These are phyloP conservation scores for Hyaloscypha hepaticicola DNA, from an alignment of 495 filamentous ascomycete species.

Conservation along the genomic window DNA sequence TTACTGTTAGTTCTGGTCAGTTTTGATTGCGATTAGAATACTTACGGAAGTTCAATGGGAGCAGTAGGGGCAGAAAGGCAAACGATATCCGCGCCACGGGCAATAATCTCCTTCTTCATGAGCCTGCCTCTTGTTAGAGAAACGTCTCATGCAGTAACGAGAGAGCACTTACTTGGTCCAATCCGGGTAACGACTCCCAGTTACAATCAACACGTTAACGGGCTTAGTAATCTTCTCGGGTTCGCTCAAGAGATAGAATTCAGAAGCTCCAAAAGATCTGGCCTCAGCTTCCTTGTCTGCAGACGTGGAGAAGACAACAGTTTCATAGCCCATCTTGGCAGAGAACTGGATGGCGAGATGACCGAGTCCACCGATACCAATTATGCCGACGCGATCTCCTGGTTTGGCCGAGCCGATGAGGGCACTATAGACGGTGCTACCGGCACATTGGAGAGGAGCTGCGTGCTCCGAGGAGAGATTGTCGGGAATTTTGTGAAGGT, in stretches of 20 bases:
- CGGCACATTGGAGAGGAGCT: conserved; percentile 59
- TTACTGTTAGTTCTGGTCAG: neutral
- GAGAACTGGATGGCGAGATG: conserved; percentile 63
- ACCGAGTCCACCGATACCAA: conserved; percentile 59
- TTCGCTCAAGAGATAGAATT: conserved; percentile 38
- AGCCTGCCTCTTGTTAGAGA: conserved; percentile 14
- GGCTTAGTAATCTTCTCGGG: conserved; percentile 21
- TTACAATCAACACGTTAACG: conserved; percentile 37
- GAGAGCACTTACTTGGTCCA: conserved; percentile 33
- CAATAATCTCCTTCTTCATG: conserved; percentile 31
- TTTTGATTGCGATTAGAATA: neutral
- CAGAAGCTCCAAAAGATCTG: conserved; percentile 46
- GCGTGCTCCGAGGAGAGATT: conserved; percentile 50
- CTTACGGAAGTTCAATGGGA: conserved; percentile 34
- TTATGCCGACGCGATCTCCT: conserved; percentile 51
- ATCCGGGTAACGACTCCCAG: conserved; percentile 38
- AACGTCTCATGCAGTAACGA: neutral
- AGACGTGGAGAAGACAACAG: conserved; percentile 54
- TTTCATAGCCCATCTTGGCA: conserved; percentile 58
- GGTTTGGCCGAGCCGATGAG: conserved; percentile 32
- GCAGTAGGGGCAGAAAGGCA: conserved; percentile 31
- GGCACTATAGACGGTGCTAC: conserved; percentile 51
- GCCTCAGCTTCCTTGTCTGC: conserved; percentile 58
- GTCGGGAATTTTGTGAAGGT: conserved; percentile 48
- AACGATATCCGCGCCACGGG: conserved; percentile 32